Evolutionary conservation across 306 rosid species (phyloP), one percentile per base, ranked within the genome.

Genomic region (Amphicarpaea edgeworthii): DNA sequence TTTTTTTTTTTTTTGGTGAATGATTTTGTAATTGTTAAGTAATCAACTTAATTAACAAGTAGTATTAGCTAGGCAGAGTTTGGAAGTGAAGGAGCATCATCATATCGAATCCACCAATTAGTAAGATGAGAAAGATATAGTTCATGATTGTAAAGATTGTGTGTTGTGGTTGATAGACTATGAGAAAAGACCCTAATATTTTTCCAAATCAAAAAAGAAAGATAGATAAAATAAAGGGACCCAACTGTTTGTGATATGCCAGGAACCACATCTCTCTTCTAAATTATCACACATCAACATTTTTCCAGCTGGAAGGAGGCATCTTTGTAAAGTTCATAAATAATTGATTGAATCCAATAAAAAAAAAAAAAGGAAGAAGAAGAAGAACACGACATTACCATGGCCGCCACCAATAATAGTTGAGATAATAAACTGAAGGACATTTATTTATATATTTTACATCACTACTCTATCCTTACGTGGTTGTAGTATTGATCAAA

Each of bases 221-320:
- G 67, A 41, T 20, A 64, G 65, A 50, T 50, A 45, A 32, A 32
- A 65, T 70, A 14, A 20, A 58, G 82, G 78, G 82, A 54, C 77
- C 84, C 81, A 68, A 59, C 1, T 51, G 11, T 12, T 69, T 69
- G 55, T 3, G 34, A 43, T 41, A 45, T 57, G 71, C 32, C 51
- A 70, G 12, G 59, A 64, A 68, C 77, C 80, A 81, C 77, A 75
- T 37, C 24, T 77, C 37, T 54, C 16, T 53, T 75, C 8, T 14
- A 41, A 60, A 38, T 67, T 58, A 57, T 58, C 62, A 68, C 65
- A 40, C 71, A 70, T 75, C 84, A 81, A 59, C 77, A 74, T 66
- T 59, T 75, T 83, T 87, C 84, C 88, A 85, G 90, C 90, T 87
- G 91, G 73, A 83, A 41, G 88, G 64, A 81, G 72, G 77, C 73